These are phyloP conservation scores for Xanthoparmelia taractica DNA, from an alignment of 495 filamentous ascomycete species.

Conservation along the genomic window DNA sequence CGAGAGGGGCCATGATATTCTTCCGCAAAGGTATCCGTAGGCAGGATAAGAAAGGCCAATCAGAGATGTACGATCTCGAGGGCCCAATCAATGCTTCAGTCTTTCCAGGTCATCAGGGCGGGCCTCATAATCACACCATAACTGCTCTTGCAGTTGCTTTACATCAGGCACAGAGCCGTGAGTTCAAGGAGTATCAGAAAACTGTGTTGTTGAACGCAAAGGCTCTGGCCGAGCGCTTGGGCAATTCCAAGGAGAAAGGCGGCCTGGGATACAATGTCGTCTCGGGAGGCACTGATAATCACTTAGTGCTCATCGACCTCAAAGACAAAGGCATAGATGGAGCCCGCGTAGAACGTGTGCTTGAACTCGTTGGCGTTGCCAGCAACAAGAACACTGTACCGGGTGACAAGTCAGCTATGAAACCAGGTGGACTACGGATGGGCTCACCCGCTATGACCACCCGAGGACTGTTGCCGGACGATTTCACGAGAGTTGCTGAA, in stretches of 20 bases:
- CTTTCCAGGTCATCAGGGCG: constrained; percentile 98
- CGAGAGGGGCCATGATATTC: constrained; percentile 96
- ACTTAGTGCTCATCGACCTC: constrained; percentile 89
- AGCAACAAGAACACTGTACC: constrained; percentile 99
- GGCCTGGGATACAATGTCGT: constrained; percentile 87
- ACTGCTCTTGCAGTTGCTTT: constrained; percentile 89
- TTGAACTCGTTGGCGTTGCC: constrained; percentile 90
- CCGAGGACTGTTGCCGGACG: constrained; percentile 74
- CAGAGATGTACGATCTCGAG: constrained; percentile 86
- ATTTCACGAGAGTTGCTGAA: constrained; percentile 84
- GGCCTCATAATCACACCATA: constrained; percentile 98
- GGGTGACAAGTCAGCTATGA: constrained; percentile 85
- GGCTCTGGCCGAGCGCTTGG: constrained; percentile 69
- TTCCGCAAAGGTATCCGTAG: constrained; percentile 84
- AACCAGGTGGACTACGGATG: constrained; percentile 84
- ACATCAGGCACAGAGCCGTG: constrained; percentile 81
- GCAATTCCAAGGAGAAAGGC: constrained; percentile 61
- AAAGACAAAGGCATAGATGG: constrained; percentile 87
- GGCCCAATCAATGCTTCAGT: constrained; percentile 91
- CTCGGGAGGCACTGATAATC: constrained; percentile 91
- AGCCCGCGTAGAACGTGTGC: constrained; percentile 84
- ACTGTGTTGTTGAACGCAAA: constrained; percentile 82
- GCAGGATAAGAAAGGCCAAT: constrained; percentile 78
- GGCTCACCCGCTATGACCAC: constrained; percentile 98
- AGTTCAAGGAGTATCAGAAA: constrained; percentile 84